phyloP scores from a whole-genome alignment of 306 rosid species.

The Luffa aegyptiaca region DNA sequence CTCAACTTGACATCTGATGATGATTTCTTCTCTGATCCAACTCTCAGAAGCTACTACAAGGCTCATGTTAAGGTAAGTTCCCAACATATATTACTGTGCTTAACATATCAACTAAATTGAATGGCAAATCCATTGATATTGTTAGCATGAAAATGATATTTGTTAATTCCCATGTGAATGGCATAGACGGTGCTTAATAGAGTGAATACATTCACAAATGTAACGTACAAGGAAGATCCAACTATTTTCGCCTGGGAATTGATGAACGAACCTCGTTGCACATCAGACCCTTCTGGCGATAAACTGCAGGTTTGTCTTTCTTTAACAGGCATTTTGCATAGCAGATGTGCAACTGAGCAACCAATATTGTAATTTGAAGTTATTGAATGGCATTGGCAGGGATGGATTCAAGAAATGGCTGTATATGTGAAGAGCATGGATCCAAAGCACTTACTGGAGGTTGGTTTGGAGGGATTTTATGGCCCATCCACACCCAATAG shows the following conservation, averaged over 20 bases:
- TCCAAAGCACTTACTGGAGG: slow-evolving; percentile 79
- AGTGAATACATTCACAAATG: slow-evolving; percentile 61
- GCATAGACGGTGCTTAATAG: slow-evolving; percentile 75
- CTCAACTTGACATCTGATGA: slow-evolving; percentile 74
- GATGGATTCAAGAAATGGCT: slow-evolving; percentile 91
- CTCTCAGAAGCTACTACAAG: slow-evolving; percentile 72
- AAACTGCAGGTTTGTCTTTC: slow-evolving; percentile 53
- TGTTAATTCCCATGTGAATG: slow-evolving; percentile 19
- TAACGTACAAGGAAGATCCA: slow-evolving; percentile 89
- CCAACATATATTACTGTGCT: background rate
- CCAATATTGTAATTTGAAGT: background rate
- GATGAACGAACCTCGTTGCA: slow-evolving; percentile 92
- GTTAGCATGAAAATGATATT: background rate
- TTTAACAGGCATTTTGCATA: background rate
- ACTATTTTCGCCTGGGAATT: slow-evolving; percentile 95
- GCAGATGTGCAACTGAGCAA: background rate
- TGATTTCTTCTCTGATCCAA: slow-evolving; percentile 77
- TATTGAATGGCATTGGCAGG: slow-evolving; percentile 28
- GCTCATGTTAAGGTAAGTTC: slow-evolving; percentile 71
- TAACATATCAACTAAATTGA: background rate
- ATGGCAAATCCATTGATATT: background rate
- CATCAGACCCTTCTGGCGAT: slow-evolving; percentile 68
- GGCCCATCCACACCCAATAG: slow-evolving; percentile 80
- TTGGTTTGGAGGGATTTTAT: slow-evolving; percentile 90
- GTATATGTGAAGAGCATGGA: slow-evolving; percentile 75